These are phyloP conservation scores for Aspergillus nomiae DNA, from an alignment of 2,329 filamentous ascomycete genomes.

Conservation along the genomic window DNA sequence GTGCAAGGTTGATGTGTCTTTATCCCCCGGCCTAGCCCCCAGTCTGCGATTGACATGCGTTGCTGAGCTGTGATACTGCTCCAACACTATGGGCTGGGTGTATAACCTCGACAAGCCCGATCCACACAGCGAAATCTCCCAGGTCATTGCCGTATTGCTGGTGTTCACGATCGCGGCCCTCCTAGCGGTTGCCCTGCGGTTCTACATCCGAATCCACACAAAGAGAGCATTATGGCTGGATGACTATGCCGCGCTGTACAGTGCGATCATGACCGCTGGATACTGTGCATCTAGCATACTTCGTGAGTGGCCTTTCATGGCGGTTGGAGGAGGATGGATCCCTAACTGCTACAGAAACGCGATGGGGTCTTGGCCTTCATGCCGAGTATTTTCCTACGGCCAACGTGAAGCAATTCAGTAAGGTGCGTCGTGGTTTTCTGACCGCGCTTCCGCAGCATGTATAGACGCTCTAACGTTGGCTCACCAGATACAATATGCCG, in stretches of 20 bases:
- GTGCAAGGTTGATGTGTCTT: not conserved
- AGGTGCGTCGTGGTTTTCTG: constrained; percentile 15
- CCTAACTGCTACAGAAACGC: constrained; percentile 23
- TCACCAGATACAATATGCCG: constrained; percentile 30
- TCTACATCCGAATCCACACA: constrained; percentile 25
- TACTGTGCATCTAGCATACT: constrained; percentile 23
- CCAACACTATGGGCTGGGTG: constrained; percentile 31
- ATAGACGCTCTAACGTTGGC: not conserved
- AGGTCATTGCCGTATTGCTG: constrained; percentile 26
- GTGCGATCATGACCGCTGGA: constrained; percentile 20
- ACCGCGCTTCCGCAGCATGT: not conserved
- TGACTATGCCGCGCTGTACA: constrained; percentile 28
- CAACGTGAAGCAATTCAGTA: constrained; percentile 30
- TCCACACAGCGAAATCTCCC: constrained; percentile 21
- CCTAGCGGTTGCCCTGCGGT: constrained; percentile 25
- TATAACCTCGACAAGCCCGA: constrained; percentile 29
- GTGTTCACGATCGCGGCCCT: constrained; percentile 25
- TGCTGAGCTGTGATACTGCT: too few relatives aligned
- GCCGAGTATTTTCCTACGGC: constrained; percentile 21
- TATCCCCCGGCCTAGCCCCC: not conserved
- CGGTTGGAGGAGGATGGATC: not conserved
- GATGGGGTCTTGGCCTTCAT: constrained; percentile 29
- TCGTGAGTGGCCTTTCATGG: constrained; percentile 17
- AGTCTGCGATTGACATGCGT: not conserved
- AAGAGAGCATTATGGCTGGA: constrained; percentile 28